phyloP scores from a whole-genome alignment of 306 rosid species.

The Cyamopsis tetragonoloba region DNA sequence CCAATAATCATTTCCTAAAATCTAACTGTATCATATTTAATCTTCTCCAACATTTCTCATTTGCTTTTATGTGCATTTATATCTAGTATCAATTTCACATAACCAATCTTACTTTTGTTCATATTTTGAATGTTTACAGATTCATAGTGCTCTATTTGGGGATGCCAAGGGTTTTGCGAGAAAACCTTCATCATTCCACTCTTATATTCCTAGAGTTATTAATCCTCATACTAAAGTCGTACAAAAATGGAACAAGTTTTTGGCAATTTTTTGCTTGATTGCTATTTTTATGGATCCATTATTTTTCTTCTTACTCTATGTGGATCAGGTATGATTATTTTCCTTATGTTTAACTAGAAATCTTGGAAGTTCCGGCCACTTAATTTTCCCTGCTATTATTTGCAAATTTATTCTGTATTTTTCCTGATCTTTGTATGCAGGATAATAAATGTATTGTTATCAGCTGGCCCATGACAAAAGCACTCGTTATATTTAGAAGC shows the following conservation, averaged over 20 bases:
- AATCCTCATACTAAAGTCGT: conserved; percentile 70
- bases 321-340: conserved; percentile 36
- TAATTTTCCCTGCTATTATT: not conserved
- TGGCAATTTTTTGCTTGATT: conserved; percentile 62
- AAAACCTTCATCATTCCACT: conserved; percentile 44
- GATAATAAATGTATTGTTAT: conserved; percentile 49
- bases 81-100: not conserved
- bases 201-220: conserved; percentile 64
- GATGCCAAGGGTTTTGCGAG: conserved; percentile 77
- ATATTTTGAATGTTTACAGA: conserved; percentile 39
- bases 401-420: not conserved
- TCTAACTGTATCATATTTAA: not conserved
- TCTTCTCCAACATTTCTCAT: conserved; percentile 2
- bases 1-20: not conserved
- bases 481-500: conserved; percentile 61
- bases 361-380: not conserved
- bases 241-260: conserved; percentile 68
- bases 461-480: conserved; percentile 36
- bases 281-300: conserved; percentile 85
- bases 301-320: conserved; percentile 65
- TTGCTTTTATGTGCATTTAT: conserved; percentile 3
- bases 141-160: conserved; percentile 67
- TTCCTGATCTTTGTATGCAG: conserved; percentile 38
- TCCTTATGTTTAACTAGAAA: not conserved
- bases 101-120: not conserved